Evolutionary conservation across 1,139 yeast genomes (phyloP).

Genomic region (Protomyces gravidus): DNA sequence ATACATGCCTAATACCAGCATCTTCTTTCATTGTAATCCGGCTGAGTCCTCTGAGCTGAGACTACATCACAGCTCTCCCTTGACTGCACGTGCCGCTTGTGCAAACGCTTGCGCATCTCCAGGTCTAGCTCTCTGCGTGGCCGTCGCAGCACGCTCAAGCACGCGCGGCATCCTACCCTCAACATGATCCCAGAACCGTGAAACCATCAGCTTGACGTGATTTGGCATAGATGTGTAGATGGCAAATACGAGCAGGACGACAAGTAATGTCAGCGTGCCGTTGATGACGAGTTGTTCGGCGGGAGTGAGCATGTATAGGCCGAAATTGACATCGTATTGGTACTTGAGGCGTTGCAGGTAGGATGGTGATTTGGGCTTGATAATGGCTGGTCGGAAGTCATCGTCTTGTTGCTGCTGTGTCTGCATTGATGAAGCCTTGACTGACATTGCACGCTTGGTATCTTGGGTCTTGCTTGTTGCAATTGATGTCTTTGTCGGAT

Average conservation of each 20-base stretch:
- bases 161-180: constrained; percentile 13
- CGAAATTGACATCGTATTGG: constrained; percentile 23
- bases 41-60: too few species aligned
- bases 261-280: constrained; percentile 5
- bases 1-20: too few species aligned
- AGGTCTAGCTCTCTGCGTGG: neutral
- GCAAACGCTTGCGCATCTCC: neutral
- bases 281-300: constrained; percentile 17
- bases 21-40: too few species aligned
- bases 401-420: neutral
- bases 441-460: neutral
- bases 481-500: too few species aligned
- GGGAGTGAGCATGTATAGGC: constrained; percentile 22
- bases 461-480: too few species aligned
- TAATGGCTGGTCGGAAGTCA: neutral
- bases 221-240: constrained; percentile 25
- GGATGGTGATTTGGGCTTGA: neutral
- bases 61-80: neutral
- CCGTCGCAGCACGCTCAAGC: neutral
- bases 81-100: neutral
- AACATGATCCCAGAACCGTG: constrained; percentile 20
- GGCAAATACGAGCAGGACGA: constrained; percentile 8
- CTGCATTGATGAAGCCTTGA: neutral
- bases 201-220: constrained; percentile 11
- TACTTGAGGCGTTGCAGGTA: constrained; percentile 14